A percentile compares a stretch with the other conserved stretches of the same genome.
Evolutionary conservation across 2,329 filamentous ascomycete genomes (phyloP).

Genomic region (Talaromyces sp.): DNA sequence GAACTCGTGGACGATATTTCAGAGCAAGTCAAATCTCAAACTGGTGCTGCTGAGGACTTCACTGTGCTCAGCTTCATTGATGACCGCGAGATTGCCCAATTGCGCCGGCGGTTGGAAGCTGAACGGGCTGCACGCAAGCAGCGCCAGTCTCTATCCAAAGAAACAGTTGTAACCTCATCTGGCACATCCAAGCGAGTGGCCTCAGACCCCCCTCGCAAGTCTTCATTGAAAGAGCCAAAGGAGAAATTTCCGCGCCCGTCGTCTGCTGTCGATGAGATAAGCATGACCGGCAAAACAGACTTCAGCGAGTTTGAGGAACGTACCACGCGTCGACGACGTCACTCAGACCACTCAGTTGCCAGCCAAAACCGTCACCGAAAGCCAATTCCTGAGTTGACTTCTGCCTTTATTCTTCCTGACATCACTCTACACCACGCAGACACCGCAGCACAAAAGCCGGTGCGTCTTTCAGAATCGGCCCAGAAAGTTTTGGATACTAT

Average conservation of each 20-base stretch:
- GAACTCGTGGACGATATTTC: constrained; percentile 22
- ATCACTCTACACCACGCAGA: constrained; percentile 48
- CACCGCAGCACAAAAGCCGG: constrained; percentile 23
- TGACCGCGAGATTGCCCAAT: constrained; percentile 46
- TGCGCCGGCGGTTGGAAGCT: constrained; percentile 53
- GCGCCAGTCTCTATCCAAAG: constrained; percentile 27
- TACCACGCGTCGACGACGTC: constrained; percentile 29
- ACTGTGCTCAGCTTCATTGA: constrained; percentile 54
- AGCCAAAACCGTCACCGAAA: constrained; percentile 47
- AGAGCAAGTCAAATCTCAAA: constrained; percentile 23
- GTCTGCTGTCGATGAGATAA: constrained; percentile 31
- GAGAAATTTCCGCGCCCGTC: constrained; percentile 26
- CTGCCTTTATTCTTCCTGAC: constrained; percentile 60
- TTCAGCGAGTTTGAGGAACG: constrained; percentile 23
- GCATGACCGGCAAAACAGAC: constrained; percentile 24
- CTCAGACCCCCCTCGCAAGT: constrained; percentile 45
- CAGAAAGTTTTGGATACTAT: constrained; percentile 37
- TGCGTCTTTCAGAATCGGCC: constrained; percentile 32
- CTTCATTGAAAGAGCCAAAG: constrained; percentile 50
- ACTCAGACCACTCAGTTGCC: constrained; percentile 43
- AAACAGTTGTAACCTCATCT: constrained; percentile 37
- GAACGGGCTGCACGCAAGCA: constrained; percentile 44
- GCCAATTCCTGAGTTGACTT: constrained; percentile 53
- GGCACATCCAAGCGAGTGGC: constrained; percentile 30
- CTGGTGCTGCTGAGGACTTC: constrained; percentile 32